phyloP scores from a whole-genome alignment of 495 filamentous ascomycete genomes.

The Penicillium subrubescens region DNA sequence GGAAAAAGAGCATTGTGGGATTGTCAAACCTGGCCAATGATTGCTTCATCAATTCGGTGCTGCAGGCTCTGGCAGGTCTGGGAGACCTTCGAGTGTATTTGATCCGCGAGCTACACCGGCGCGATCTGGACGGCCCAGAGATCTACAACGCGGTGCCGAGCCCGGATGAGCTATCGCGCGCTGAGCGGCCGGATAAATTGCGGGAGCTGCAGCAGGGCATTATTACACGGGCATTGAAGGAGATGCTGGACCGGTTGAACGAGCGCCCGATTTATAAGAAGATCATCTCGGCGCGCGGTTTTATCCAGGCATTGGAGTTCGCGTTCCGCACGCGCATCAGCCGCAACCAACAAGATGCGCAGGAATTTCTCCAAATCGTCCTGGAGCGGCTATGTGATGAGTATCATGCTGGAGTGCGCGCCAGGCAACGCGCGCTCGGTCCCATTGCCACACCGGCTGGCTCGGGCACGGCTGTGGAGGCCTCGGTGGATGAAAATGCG shows the following conservation, averaged over 20 bases:
- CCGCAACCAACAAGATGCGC: constrained; percentile 96
- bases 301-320: constrained; percentile 77
- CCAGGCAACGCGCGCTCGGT: constrained; percentile 50
- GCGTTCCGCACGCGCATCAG: constrained; percentile 90
- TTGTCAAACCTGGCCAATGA: constrained; percentile 93
- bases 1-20: constrained; percentile 89
- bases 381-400: constrained; percentile 91
- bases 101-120: constrained; percentile 83
- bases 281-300: constrained; percentile 81
- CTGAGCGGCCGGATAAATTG: constrained; percentile 61
- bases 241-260: constrained; percentile 89
- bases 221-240: constrained; percentile 87
- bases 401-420: constrained; percentile 80
- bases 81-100: constrained; percentile 87
- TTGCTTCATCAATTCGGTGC: constrained; percentile 98
- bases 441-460: constrained; percentile 21
- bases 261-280: constrained; percentile 93
- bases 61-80: constrained; percentile 94
- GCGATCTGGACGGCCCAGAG: constrained; percentile 71
- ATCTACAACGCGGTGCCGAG: constrained; percentile 63
- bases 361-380: constrained; percentile 94
- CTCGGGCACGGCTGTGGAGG: constrained; percentile 18
- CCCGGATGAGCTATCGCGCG: constrained; percentile 45
- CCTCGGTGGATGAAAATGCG: constrained; percentile 24
- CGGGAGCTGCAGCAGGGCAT: constrained; percentile 75